Base-by-base conservation (phyloP, 768 basidiomycete genomes). In the Piloderma croceum region DNA sequence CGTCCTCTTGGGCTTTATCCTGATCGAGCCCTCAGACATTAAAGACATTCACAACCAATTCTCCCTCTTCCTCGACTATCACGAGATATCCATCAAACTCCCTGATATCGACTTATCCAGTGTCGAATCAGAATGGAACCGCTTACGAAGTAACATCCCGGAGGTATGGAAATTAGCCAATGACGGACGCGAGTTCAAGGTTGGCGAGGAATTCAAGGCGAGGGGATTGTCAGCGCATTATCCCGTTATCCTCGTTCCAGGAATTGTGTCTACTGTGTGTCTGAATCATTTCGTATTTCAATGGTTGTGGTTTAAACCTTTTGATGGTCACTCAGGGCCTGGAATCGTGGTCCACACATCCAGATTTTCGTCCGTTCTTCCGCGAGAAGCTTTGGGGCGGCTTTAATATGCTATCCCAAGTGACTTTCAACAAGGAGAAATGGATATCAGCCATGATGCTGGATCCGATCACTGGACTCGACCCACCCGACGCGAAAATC, bases 361-460 rank as follows among this genome's bases (percentile, higher is more conserved):
- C 83, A 1, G 88, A 89, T 42, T 87, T 90, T 47, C 77, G 88
- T 5, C 57, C 81, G 1, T 96, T 91, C 68, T 98, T 99, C 59
- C 78, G 93, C n/a, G 84, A 94, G 60, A 84, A 90, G 57, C 57
- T 83, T 5, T 83, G 81, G 82, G 82, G 81, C 21, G 82, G 81
- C 4, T 80, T 81, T 56, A 81, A 76, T 34, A 92, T 90, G 90
- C 58, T 93, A 27, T 78, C 86, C 2, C 87, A 91, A 53, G 75
- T 80, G 15, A 78, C 84, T 2, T 85, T 90, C 58, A 87, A 90
- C 56, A 79, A 81, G 47, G 85, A 94, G 39, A 78, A 72, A 48
- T 99, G 94, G 94, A 84, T 97, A 53, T 59, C 80, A 17, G 83
- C 90, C 0, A 81, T 98, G 68, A 81, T 88, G 70, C 76, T 99